Conservation (phyloP, 345 rosid genomes). For the Orychophragmus violaceus region DNA sequence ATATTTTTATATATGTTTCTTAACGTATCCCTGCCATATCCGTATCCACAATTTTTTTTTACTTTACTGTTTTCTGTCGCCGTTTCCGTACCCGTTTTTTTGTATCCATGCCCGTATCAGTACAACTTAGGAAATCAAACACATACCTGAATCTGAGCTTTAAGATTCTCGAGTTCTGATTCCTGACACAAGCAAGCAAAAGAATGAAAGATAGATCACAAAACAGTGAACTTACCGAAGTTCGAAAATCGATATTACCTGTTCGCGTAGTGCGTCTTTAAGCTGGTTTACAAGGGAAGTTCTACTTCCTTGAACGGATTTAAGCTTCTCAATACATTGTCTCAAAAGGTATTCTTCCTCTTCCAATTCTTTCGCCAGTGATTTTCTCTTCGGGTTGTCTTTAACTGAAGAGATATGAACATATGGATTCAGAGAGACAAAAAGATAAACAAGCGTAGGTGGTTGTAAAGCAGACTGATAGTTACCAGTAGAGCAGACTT, state of each 20-base stretch:
- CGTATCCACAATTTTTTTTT: no score
- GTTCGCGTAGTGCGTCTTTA: constrained; percentile 73
- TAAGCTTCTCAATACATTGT: constrained; percentile 73
- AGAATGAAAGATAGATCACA: constrained; percentile 1
- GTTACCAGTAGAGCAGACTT: constrained; percentile 59
- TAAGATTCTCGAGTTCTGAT: constrained; percentile 79
- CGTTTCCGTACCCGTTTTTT: no score
- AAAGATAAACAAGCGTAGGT: neutral
- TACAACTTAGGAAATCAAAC: no score
- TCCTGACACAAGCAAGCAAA: constrained; percentile 40
- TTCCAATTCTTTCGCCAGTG: constrained; percentile 60
- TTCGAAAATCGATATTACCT: constrained; percentile 35
- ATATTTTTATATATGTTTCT: no score
- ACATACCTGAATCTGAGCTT: constrained; percentile 75
- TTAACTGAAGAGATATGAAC: constrained; percentile 39
- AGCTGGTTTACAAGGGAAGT: constrained; percentile 68
- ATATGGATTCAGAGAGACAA: neutral
- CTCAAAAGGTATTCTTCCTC: constrained; percentile 69
- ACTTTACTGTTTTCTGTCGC: no score
- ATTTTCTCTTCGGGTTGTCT: constrained; percentile 49
- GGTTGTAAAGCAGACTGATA: neutral
- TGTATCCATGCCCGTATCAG: no score
- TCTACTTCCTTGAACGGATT: constrained; percentile 70
- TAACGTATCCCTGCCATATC: no score
- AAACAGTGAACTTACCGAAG: neutral